phyloP scores from a whole-genome alignment of 306 rosid genomes.

The Fragaria ananassa region DNA sequence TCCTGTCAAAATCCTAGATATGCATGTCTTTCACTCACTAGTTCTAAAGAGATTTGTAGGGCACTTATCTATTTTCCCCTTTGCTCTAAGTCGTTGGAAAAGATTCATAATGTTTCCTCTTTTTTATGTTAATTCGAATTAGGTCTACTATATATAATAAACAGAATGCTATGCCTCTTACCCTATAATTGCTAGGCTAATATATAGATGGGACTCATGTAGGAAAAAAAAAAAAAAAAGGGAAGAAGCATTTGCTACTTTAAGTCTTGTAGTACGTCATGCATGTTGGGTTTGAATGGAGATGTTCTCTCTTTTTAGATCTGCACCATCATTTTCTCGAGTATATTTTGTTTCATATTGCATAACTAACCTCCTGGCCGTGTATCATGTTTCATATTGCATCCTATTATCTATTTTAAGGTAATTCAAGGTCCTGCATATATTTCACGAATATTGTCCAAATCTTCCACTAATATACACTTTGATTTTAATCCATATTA shows the following conservation, averaged over 20 bases:
- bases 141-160: slow-evolving; percentile 20
- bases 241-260: slow-evolving; percentile 33
- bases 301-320: slow-evolving; percentile 39
- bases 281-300: slow-evolving; percentile 41
- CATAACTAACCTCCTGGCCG: slow-evolving; percentile 20
- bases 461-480: slow-evolving; percentile 38
- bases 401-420: slow-evolving; percentile 27
- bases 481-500: slow-evolving; percentile 46
- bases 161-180: slow-evolving; percentile 35
- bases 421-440: slow-evolving; percentile 18
- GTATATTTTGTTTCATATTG: slow-evolving; percentile 41
- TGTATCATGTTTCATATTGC: background rate
- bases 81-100: slow-evolving; percentile 50
- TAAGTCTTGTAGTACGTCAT: slow-evolving; percentile 27
- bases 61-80: slow-evolving; percentile 52
- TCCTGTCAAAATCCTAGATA: slow-evolving; percentile 86
- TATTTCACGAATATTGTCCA: slow-evolving; percentile 43
- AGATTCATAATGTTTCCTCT: slow-evolving; percentile 77
- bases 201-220: slow-evolving; percentile 39
- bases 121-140: slow-evolving; percentile 34
- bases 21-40: slow-evolving; percentile 55
- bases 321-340: slow-evolving; percentile 34
- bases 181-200: background rate
- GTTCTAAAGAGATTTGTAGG: slow-evolving; percentile 58
- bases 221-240: background rate